Evolutionary conservation across 768 basidiomycete genomes (phyloP).

Genomic region (Rubroboletus pulcherrimus): DNA sequence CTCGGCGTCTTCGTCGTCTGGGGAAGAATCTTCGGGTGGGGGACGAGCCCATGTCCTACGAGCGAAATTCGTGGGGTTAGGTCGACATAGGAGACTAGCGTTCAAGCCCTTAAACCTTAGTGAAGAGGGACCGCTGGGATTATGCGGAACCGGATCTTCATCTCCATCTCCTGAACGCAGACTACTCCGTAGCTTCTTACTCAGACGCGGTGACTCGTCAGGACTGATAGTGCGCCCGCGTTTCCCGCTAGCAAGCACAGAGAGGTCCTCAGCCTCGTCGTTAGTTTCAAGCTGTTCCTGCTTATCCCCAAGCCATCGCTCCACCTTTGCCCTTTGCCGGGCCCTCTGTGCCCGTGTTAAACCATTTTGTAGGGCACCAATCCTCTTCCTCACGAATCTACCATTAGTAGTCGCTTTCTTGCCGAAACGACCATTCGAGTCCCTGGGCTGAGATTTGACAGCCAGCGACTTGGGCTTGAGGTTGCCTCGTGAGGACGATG

Average conservation of each 20-base stretch:
- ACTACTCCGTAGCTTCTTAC: conserved; percentile 25
- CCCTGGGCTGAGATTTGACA: conserved; percentile 54
- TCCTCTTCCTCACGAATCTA: conserved; percentile 37
- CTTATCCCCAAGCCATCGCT: conserved; percentile 34
- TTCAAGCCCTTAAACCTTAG: conserved; percentile 35
- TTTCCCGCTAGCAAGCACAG: conserved; percentile 19
- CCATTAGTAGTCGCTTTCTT: conserved; percentile 53
- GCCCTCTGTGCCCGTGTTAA: conserved; percentile 40
- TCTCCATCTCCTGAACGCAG: conserved; percentile 22
- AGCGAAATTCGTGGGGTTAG: conserved; percentile 60
- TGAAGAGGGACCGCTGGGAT: conserved; percentile 22
- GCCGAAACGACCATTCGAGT: conserved; percentile 63
- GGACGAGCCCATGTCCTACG: conserved; percentile 53
- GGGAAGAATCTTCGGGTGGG: conserved; percentile 33
- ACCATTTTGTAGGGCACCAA: conserved; percentile 19
- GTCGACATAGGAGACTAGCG: conserved; percentile 50
- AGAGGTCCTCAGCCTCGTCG: conserved; percentile 9
- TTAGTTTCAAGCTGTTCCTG: conserved; percentile 14
- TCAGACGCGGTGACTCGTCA: conserved; percentile 26
- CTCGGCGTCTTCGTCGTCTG: conserved; percentile 29
- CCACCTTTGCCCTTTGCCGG: conserved; percentile 40
- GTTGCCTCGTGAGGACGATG: conserved; percentile 23
- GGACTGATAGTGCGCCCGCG: conserved; percentile 18
- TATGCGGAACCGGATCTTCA: conserved; percentile 27
- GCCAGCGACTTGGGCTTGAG: conserved; percentile 42